phyloP scores from a whole-genome alignment of 148 eudicot genomes.

The Rhododendron vialii region DNA sequence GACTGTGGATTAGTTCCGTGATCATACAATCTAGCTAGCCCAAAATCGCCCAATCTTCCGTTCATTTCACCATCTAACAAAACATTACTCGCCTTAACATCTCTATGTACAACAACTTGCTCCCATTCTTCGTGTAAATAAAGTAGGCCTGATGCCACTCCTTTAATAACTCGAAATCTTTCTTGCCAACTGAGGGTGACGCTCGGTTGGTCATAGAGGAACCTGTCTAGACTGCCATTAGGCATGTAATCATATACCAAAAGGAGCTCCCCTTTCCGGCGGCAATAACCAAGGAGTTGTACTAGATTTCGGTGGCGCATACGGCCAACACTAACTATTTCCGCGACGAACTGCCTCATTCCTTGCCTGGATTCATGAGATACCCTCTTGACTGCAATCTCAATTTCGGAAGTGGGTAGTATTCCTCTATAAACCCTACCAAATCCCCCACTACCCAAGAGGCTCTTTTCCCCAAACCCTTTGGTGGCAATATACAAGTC shows the following conservation, averaged over 20 bases:
- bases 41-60: slow-evolving; percentile 39
- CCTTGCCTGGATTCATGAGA: slow-evolving; percentile 38
- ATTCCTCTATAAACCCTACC: slow-evolving; percentile 29
- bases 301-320: slow-evolving; percentile 31
- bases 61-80: slow-evolving; percentile 31
- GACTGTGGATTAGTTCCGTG: slow-evolving; percentile 28
- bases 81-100: slow-evolving; percentile 39
- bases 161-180: slow-evolving; percentile 31
- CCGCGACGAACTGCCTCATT: slow-evolving; percentile 33
- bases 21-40: slow-evolving; percentile 32
- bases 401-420: slow-evolving; percentile 7
- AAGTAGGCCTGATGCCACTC: slow-evolving; percentile 29
- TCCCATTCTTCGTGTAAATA: slow-evolving; percentile 39
- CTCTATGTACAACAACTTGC: slow-evolving; percentile 36
- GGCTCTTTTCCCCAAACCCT: slow-evolving; percentile 38
- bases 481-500: slow-evolving; percentile 46
- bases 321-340: slow-evolving; percentile 28
- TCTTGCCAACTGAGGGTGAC: slow-evolving; percentile 27
- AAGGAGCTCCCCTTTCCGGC: slow-evolving; percentile 26
- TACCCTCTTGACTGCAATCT: slow-evolving; percentile 29
- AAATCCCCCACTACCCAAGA: slow-evolving; percentile 31
- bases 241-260: slow-evolving; percentile 30
- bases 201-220: slow-evolving; percentile 18
- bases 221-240: slow-evolving; percentile 32
- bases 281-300: slow-evolving; percentile 26